Base-by-base conservation (phyloP, 768 basidiomycete species). In the Panaeolus papilionaceus region DNA sequence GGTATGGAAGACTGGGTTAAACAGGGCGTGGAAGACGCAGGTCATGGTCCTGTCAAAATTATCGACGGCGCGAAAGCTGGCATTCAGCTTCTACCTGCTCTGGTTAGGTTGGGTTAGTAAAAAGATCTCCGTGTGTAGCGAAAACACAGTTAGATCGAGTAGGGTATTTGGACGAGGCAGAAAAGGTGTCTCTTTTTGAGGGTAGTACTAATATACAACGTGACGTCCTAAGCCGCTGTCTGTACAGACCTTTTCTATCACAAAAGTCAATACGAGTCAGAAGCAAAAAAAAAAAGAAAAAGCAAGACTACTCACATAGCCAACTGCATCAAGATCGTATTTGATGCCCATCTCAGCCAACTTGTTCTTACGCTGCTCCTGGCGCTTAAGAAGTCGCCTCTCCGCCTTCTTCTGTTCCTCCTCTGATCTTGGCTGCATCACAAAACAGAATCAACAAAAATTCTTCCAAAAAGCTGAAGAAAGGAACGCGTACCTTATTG, bases 261-360 rank as follows among this genome's bases (percentile, higher is more conserved):
- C 20, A 47, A 9, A 16, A 58, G 28, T 58, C 54, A 58, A 12
- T 12, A 62, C 23, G 37, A 28, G 61, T 38, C 47, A 68, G 18
- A 8, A 66, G 12, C 64, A 20, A 40, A 62, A 38, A 20, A 49
- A 23, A 23, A 23, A 23, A 23, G 1, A 23, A 40, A 65, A 45
- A 44, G 18, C 40, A 37, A 51, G 12, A 37, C 47, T 28, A 86
- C 94, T 80, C 77, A 95, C 94, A 81, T 96, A 98, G 75, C 89
- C 89, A 58, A 89, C 89, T n/a, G 83, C 82, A 47, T 89, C 87
- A 64, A 97, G 90, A 71, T 95, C 88, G 74, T 99, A 99, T 61
- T 91, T 85, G 76, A 99, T 97, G 4, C 96, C 97, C 8, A 85
- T 81, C 68, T 89, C 90, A 54, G 84, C 87, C 66, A 99, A 81